Conservation (phyloP, 257 asterid genomes). For the Solanum boliviense region DNA sequence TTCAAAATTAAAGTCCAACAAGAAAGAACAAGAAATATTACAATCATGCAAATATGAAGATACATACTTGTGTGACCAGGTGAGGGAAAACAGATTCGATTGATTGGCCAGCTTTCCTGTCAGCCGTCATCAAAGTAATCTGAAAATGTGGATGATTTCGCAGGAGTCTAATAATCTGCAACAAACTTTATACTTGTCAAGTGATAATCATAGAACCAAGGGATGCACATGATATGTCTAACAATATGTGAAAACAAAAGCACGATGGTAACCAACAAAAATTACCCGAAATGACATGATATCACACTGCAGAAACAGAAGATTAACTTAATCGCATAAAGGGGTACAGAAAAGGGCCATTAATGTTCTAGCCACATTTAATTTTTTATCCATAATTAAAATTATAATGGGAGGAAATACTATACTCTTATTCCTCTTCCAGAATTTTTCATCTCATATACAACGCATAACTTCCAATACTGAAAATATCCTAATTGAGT, state of each 20-base stretch:
- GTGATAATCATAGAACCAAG: not conserved
- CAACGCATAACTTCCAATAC: not conserved
- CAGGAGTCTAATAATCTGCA: conserved; percentile 76
- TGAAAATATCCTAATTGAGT: not conserved
- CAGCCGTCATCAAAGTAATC: conserved; percentile 84
- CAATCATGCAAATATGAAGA: not conserved
- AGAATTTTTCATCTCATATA: not conserved
- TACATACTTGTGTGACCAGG: conserved; percentile 54
- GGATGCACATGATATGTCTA: not conserved
- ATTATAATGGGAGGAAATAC: not conserved
- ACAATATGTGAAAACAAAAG: not conserved
- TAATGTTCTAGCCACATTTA: not conserved
- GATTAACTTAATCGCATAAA: not conserved
- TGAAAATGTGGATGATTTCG: conserved; percentile 61
- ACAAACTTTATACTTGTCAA: not conserved
- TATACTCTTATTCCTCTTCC: not conserved
- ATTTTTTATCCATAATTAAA: not conserved
- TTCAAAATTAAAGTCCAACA: not conserved
- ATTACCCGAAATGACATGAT: not conserved
- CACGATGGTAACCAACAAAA: not conserved
- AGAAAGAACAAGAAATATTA: not conserved
- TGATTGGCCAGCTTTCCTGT: conserved; percentile 92
- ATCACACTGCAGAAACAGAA: not conserved
- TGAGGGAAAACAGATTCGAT: conserved; percentile 89
- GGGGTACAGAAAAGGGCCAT: not conserved